Percentiles rank a stretch among this genome's conserved stretches.
Conservation (phyloP, 441 rosid species). For the Bruguiera hainesii region DNA sequence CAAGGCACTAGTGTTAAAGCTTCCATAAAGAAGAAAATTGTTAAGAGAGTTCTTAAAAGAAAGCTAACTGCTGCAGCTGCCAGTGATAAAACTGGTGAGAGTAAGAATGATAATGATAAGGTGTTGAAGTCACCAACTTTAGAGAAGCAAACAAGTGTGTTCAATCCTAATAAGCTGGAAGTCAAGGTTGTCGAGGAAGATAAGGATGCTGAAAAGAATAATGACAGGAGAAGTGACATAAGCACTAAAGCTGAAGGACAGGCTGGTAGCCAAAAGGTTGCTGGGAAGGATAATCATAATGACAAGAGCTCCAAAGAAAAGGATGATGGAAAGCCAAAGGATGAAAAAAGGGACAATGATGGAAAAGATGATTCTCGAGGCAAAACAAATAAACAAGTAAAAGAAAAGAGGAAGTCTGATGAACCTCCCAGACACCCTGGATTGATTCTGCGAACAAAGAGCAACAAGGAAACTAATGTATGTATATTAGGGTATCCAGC, state of each 20-base stretch:
- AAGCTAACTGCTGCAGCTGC: constrained; percentile 48
- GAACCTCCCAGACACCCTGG: constrained; percentile 89
- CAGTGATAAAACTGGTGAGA: constrained; percentile 31
- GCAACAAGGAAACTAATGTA: constrained; percentile 70
- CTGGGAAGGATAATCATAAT: constrained; percentile 33
- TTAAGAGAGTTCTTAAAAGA: constrained; percentile 78
- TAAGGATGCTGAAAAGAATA: constrained; percentile 42
- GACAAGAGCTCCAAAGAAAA: constrained; percentile 41
- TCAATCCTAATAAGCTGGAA: constrained; percentile 34
- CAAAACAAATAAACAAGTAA: constrained; percentile 48
- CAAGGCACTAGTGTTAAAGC: constrained; percentile 54
- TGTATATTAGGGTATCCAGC: constrained; percentile 20
- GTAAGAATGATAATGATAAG: constrained; percentile 40
- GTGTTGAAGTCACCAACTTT: constrained; percentile 33
- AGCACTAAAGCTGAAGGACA: constrained; percentile 27
- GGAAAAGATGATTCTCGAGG: constrained; percentile 44
- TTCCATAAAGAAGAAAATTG: constrained; percentile 65
- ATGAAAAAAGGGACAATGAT: constrained; percentile 49
- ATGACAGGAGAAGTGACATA: constrained; percentile 26
- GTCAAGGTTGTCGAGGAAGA: constrained; percentile 38
- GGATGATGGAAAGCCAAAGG: constrained; percentile 40
- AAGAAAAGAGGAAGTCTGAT: constrained; percentile 69
- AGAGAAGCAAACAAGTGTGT: constrained; percentile 40
- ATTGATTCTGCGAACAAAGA: constrained; percentile 61
- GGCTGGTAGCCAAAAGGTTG: constrained; percentile 40